Evolutionary conservation across 768 basidiomycete species (phyloP).

Genomic region (Pleurotus eryngii): DNA sequence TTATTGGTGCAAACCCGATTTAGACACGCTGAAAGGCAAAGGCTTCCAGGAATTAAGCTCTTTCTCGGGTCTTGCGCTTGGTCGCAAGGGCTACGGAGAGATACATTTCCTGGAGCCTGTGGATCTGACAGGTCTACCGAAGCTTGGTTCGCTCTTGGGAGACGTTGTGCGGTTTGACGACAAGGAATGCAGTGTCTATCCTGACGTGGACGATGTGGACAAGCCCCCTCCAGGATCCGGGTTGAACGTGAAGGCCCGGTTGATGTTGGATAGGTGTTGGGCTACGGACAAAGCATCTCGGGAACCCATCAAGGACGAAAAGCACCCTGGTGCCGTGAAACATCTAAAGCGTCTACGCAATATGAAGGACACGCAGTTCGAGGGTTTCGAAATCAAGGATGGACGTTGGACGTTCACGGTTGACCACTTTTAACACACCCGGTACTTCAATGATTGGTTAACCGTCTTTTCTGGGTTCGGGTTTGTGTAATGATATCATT

Average conservation of each 20-base stretch:
- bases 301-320: slow-evolving; percentile 82
- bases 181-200: slow-evolving; percentile 92
- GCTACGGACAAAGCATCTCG: slow-evolving; percentile 87
- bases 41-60: slow-evolving; percentile 72
- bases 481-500: slow-evolving; percentile 7
- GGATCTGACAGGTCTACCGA: slow-evolving; percentile 82
- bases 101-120: slow-evolving; percentile 79
- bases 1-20: slow-evolving; percentile 85
- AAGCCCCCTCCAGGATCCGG: slow-evolving; percentile 84
- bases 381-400: slow-evolving; percentile 70
- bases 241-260: slow-evolving; percentile 81
- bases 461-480: slow-evolving; percentile 6
- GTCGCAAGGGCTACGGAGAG: slow-evolving; percentile 89
- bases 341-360: slow-evolving; percentile 78
- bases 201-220: slow-evolving; percentile 80
- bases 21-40: slow-evolving; percentile 65
- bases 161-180: slow-evolving; percentile 84
- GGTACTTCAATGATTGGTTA: background rate
- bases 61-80: slow-evolving; percentile 78
- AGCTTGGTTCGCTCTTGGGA: slow-evolving; percentile 81
- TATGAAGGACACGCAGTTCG: slow-evolving; percentile 85
- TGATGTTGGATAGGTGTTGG: slow-evolving; percentile 82
- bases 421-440: slow-evolving; percentile 74
- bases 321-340: slow-evolving; percentile 63
- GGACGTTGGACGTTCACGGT: slow-evolving; percentile 95